phyloP scores from a whole-genome alignment of 805 yeast species.

The Yarrowia phangngaensis region DNA sequence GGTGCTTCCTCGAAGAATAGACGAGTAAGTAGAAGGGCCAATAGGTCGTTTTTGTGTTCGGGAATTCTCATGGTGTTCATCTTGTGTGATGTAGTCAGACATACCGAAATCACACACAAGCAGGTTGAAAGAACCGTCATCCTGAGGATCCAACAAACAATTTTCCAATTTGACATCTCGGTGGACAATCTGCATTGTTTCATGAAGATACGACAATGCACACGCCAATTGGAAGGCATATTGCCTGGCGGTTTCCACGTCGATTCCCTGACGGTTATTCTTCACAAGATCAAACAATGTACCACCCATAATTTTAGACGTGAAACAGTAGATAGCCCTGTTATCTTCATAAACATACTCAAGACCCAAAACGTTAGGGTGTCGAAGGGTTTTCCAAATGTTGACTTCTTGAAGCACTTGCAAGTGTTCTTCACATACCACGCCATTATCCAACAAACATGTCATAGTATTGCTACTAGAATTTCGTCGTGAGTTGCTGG shows the following conservation, averaged over 20 bases:
- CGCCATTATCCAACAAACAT: constrained; percentile 33
- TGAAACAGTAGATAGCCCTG: constrained; percentile 64
- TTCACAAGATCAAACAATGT: constrained; percentile 73
- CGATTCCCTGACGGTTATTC: constrained; percentile 47
- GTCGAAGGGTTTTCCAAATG: constrained; percentile 69
- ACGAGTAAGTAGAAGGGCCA: constrained; percentile 22
- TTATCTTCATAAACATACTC: constrained; percentile 58
- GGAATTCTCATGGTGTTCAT: constrained; percentile 20
- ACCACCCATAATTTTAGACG: constrained; percentile 66
- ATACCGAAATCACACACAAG: constrained; percentile 88
- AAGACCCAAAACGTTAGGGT: constrained; percentile 62
- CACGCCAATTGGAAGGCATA: constrained; percentile 53
- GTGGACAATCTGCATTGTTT: constrained; percentile 59
- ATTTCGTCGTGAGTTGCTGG: constrained; percentile 20
- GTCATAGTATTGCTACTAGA: constrained; percentile 35
- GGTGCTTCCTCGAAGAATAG: constrained; percentile 4
- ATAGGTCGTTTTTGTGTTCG: constrained; percentile 15
- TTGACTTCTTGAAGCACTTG: constrained; percentile 59
- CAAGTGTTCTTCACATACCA: constrained; percentile 45
- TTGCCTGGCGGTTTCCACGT: constrained; percentile 35
- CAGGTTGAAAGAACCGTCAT: constrained; percentile 41
- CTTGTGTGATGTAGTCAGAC: constrained; percentile 43
- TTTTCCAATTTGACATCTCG: constrained; percentile 84
- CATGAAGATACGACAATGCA: constrained; percentile 63
- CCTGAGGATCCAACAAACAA: constrained; percentile 54